These are phyloP conservation scores for Septoria linicola DNA, from an alignment of 2,329 filamentous ascomycete genomes.

Conservation along the genomic window DNA sequence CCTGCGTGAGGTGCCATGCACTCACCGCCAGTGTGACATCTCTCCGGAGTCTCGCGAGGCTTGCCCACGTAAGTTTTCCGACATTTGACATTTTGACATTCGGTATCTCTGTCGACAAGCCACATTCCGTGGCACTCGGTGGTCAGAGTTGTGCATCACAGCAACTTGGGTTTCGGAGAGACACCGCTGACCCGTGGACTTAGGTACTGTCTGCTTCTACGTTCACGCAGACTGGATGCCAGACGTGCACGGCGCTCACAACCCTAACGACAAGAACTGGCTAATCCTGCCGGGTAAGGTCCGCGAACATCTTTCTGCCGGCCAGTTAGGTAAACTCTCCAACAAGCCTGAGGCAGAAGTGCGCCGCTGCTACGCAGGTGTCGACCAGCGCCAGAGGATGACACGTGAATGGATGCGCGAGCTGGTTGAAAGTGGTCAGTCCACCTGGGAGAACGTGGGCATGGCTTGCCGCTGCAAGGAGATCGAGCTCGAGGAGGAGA, in stretches of 20 bases:
- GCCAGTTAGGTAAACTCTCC: slow-evolving; percentile 13
- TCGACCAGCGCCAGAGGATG: slow-evolving; percentile 10
- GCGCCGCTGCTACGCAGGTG: slow-evolving; percentile 11
- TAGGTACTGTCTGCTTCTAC: slow-evolving; percentile 25
- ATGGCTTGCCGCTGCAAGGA: slow-evolving; percentile 16
- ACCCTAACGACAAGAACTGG: slow-evolving; percentile 21
- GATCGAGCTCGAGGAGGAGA: slow-evolving; percentile 13
- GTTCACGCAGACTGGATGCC: slow-evolving; percentile 26
- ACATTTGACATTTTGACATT: too few relatives aligned
- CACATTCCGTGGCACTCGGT: too few relatives aligned
- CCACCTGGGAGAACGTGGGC: slow-evolving; percentile 18
- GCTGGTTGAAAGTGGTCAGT: slow-evolving; percentile 13
- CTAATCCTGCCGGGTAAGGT: slow-evolving; percentile 23
- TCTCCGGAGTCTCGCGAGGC: slow-evolving; percentile 16
- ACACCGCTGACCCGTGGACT: too few relatives aligned
- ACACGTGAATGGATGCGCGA: slow-evolving; percentile 9
- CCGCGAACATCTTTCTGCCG: slow-evolving; percentile 19
- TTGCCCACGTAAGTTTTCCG: too few relatives aligned
- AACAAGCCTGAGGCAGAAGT: slow-evolving; percentile 10
- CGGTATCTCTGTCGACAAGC: too few relatives aligned
- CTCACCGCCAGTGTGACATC: slow-evolving; percentile 22
- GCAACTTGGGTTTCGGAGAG: too few relatives aligned
- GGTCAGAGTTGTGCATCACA: too few relatives aligned
- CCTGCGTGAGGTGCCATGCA: slow-evolving; percentile 22
- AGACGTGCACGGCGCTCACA: slow-evolving; percentile 21